Base-by-base conservation (phyloP, 345 rosid species). In the Gossypium herbaceum region DNA sequence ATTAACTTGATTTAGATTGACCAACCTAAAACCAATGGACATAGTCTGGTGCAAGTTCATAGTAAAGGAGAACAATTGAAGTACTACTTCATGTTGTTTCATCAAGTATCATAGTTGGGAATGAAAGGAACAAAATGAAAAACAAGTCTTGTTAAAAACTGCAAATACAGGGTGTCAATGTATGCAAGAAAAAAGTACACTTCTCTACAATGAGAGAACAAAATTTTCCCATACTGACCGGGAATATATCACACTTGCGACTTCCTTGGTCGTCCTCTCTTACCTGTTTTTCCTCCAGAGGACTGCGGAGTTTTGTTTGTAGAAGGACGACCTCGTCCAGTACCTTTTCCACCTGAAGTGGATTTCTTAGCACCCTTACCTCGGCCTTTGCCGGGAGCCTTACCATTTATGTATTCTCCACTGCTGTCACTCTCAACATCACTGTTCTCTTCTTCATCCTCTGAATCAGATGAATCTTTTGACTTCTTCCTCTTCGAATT, bases 181-280 rank as follows among this genome's bases (percentile, higher is more conserved):
- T 11, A 43, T 63, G 41, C 7, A 34, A 34, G 41, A 63, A 39
- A 1, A 19, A 41, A 19, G 27, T 10, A 64, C 69, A n/a, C 27
- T 43, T 65, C 51, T 19, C 27, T 61, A 15, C 51, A n/a, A 4
- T 5, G 66, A 65, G 69, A 41, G 69, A 52, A 59, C 67, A 76
- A 76, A 76, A 68, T 76, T 76, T 34, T 47, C 78, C 67, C 50
- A 19, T 47, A 12, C 58, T 4, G 56, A 51, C 56, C 2, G 47
- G 68, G 27, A 17, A 39, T 73, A 12, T 59, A 20, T 62, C 63
- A 48, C 47, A 57, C 69, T 79, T 58, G 89, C 7, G 87, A 76
- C 90, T 86, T 90, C 2, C 92, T 85, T 10, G 94, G 93, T 75
- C 97, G 85, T 73, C 98, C 97, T 82, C 93, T 85, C 83, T 79